Base-by-base conservation (phyloP, 192 early-diverging fungal genomes). In the Gaertneriomyces semiglobifer region DNA sequence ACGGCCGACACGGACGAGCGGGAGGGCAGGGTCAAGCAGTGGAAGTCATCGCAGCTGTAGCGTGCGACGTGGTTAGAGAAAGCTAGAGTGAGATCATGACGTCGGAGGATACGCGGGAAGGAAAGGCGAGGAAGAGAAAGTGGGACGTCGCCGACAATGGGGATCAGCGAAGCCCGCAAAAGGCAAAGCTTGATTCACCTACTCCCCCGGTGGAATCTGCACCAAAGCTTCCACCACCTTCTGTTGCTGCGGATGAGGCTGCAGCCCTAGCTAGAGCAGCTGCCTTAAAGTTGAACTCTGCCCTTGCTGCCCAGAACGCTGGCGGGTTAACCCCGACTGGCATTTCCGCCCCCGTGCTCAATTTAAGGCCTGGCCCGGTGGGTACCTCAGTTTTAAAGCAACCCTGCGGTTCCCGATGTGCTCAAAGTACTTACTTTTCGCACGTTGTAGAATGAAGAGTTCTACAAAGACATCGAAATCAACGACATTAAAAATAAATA, bases 401-500 rank as follows among this genome's bases (percentile, higher is more conserved):
- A 19, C 9, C 16, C 0, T 48, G 61, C n/a, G 44, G 41, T 61
- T 5, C 0, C 14, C 12, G 19, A 18, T 9, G 25, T 61, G 9
- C 25, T 6, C 6, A 25, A 62, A 5, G 38, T 38, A 14, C 56
- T 16, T 2, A 58, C 0, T 4, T 14, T 58, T 14, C 6, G 18
- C 56, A 38, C 14, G 12, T 12, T 58, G 45, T 11, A 62, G 42
- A 50, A 59, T 43, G 57, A 65, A 43, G 59, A 52, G 57, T 90
- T 90, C 52, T 62, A 79, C 3, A 70, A 70, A 14, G 84, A 92
- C 40, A 81, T 94, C 59, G 79, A 81, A 50, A 95, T 95, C 66
- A 95, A 95, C 73, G 82, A 90, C 55, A 77, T 91, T 9, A 83
- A 81, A 46, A 90, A 95, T 65, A 81, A 91, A 33, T 92, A 92